Conservation (phyloP, 495 filamentous ascomycete species). For the Podospora pseudoanserina region DNA sequence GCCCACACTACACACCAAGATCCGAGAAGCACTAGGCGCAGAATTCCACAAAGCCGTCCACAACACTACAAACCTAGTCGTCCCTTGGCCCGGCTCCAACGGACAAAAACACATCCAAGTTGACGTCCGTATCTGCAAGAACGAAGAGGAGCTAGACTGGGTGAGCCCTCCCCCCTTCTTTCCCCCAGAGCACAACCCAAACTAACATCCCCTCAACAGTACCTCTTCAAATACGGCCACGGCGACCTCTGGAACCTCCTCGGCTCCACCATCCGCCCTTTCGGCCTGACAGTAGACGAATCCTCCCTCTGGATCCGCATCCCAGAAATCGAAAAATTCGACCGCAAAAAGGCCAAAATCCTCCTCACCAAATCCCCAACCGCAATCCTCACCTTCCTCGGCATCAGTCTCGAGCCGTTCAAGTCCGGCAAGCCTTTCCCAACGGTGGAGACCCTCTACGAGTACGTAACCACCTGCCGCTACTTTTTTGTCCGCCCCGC, state of each 20-base stretch:
- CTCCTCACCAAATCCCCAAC: conserved; percentile 53
- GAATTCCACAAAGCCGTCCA: conserved; percentile 26
- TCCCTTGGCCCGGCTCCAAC: conserved; percentile 44
- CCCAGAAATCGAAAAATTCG: conserved; percentile 54
- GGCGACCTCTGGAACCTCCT: conserved; percentile 66
- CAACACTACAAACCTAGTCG: conserved; percentile 40
- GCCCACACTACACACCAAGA: conserved; percentile 15
- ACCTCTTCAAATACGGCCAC: conserved; percentile 57
- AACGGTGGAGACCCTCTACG: conserved; percentile 52
- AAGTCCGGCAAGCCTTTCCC: conserved; percentile 46
- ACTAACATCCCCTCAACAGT: conserved; percentile 14
- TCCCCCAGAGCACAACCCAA: not conserved
- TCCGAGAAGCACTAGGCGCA: conserved; percentile 33
- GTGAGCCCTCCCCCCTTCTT: conserved; percentile 13
- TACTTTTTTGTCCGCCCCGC: conserved; percentile 46
- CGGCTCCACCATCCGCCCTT: conserved; percentile 55
- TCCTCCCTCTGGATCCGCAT: conserved; percentile 57
- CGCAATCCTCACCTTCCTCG: conserved; percentile 56
- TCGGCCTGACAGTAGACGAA: conserved; percentile 61
- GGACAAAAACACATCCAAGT: conserved; percentile 53
- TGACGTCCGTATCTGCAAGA: conserved; percentile 54
- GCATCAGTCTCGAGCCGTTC: conserved; percentile 41
- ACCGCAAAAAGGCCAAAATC: conserved; percentile 54
- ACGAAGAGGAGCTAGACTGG: conserved; percentile 51
- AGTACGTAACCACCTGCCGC: conserved; percentile 49